Evolutionary conservation across 352 stramenopile genomes (phyloP).

Genomic region (Phytophthora tentaculata): DNA sequence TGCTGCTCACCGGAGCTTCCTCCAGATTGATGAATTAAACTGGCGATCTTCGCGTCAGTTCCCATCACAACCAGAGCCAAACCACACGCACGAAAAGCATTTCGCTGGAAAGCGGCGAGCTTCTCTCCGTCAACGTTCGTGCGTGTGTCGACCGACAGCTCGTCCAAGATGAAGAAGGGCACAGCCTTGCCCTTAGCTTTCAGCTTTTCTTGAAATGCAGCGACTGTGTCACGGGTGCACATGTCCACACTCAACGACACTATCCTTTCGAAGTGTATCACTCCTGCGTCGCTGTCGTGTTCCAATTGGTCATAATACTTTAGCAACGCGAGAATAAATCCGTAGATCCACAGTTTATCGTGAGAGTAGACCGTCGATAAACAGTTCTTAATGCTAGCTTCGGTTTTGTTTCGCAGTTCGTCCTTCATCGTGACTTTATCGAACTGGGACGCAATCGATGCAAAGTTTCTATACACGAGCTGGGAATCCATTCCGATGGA

Average conservation of each 20-base stretch:
- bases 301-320: neutral
- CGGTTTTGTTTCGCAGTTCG: neutral
- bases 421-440: constrained; percentile 1
- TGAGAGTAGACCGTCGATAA: neutral
- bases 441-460: neutral
- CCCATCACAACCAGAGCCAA: constrained; percentile 25
- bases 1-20: neutral
- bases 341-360: neutral
- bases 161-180: constrained; percentile 21
- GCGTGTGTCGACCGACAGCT: constrained; percentile 1
- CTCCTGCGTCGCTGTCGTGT: neutral
- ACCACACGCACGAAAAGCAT: constrained; percentile 19
- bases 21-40: neutral
- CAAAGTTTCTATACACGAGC: neutral
- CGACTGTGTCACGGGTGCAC: neutral
- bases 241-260: neutral
- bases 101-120: constrained; percentile 13
- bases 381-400: neutral
- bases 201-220: neutral
- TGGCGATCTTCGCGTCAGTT: constrained; percentile 5
- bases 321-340: constrained; percentile 1
- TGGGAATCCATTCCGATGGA: neutral
- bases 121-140: neutral
- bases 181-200: neutral
- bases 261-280: neutral